Base-by-base conservation (phyloP, 2,329 filamentous ascomycete species). In the Colletotrichum liriopes region DNA sequence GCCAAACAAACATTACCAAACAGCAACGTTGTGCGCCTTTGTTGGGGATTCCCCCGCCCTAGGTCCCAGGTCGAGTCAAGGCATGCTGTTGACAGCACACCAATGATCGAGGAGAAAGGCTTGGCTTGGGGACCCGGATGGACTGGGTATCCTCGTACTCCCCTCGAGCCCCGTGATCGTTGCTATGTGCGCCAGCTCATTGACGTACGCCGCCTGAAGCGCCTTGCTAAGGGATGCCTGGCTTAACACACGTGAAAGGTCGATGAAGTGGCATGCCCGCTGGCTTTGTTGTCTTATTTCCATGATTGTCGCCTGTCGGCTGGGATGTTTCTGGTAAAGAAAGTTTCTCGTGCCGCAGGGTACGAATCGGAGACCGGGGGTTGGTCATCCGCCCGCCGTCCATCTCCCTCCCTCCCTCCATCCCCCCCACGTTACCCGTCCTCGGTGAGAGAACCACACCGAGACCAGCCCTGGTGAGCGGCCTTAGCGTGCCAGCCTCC, bases 171-270 rank as follows among this genome's bases (percentile, higher is more conserved):
- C 59, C 65, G 54, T 69, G 69, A 72, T 54, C 23, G 59, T 52
- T 29, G 29, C 65, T 29, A 58, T 29, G 47, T 86, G 77, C 80
- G 86, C 45, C 85, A 88, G 62, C 82, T 96, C 26, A 97, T 96
- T 77, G 95, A 37, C 20, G 32, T 11, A 98, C 81, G 91, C 95
- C 1, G 94, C 95, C 0, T 95, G 98, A 82, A 93, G 93, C 75
- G 90, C 95, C 49, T 89, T 94, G 75, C 29, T 43, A n/a, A 39
- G 41, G 56, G 12, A 58, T 52, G 49, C 18, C 47, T 58, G 65
- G 23, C 55, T 39, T 39, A 16, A 23, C 51, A 43, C 68, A 71
- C n/a, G 51, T 59, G 51, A 71, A 71, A 47, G 52, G 35, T n/a
- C n/a, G 14, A 49, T 7, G 20, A 62, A 60, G 26, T 32, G 43